Conservation (phyloP, 768 basidiomycete species). For the Trametes cingulata region DNA sequence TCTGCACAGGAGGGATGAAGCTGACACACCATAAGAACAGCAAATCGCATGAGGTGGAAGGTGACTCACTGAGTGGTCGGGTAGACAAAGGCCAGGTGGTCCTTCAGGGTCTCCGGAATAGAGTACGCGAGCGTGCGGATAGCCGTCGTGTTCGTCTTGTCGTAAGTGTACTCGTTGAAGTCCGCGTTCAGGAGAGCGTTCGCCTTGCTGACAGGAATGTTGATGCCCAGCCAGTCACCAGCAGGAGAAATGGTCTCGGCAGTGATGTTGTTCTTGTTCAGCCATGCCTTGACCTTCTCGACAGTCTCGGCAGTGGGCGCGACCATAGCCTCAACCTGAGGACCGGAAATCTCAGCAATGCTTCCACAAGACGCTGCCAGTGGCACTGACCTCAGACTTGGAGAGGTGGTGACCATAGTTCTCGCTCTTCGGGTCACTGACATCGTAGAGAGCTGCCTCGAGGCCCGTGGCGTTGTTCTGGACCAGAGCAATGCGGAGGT, state of each 20-base stretch:
- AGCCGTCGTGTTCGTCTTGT: constrained; percentile 28
- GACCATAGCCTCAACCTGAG: constrained; percentile 29
- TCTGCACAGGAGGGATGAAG: constrained; percentile 11
- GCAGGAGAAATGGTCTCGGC: constrained; percentile 28
- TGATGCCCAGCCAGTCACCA: constrained; percentile 30
- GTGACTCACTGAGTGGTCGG: constrained; percentile 28
- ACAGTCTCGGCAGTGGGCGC: constrained; percentile 25
- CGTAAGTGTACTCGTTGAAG: constrained; percentile 34
- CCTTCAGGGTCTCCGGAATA: constrained; percentile 33
- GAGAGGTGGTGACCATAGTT: constrained; percentile 34
- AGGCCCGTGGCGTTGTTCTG: constrained; percentile 40
- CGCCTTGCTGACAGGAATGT: constrained; percentile 30
- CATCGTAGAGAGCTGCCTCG: constrained; percentile 37
- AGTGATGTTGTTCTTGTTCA: constrained; percentile 27
- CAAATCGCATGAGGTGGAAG: neutral
- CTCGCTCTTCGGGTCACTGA: constrained; percentile 40
- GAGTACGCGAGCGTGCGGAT: constrained; percentile 40
- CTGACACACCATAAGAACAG: neutral
- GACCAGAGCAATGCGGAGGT: constrained; percentile 41
- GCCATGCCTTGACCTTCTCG: constrained; percentile 30
- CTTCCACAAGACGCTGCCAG: constrained; percentile 17
- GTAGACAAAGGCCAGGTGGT: constrained; percentile 33
- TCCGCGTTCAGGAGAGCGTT: constrained; percentile 28
- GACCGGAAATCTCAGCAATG: neutral
- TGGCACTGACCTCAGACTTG: constrained; percentile 24